These are phyloP conservation scores for Crithidia bombi DNA, from an alignment of 208 protist genomes.

Conservation along the genomic window DNA sequence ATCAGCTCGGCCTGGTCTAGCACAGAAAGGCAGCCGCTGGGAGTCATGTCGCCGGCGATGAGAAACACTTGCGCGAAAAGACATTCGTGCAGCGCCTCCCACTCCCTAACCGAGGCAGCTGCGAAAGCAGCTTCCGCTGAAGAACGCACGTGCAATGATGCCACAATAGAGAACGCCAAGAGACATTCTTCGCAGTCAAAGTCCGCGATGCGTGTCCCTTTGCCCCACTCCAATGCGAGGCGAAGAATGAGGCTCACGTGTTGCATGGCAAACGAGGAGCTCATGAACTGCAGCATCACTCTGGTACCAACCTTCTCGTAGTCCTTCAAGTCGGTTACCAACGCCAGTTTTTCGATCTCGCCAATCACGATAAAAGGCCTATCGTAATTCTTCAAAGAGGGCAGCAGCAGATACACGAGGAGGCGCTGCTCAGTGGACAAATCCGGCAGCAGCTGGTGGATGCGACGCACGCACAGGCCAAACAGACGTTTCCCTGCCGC, in stretches of 20 bases:
- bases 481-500: constrained; percentile 41
- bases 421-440: constrained; percentile 46
- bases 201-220: constrained; percentile 25
- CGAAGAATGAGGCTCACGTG: constrained; percentile 14
- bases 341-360: constrained; percentile 45
- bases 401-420: constrained; percentile 38
- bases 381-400: constrained; percentile 33
- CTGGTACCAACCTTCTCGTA: constrained; percentile 22
- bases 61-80: constrained; percentile 68
- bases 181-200: constrained; percentile 33
- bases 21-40: constrained; percentile 46
- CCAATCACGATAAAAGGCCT: constrained; percentile 59
- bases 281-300: constrained; percentile 40
- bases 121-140: constrained; percentile 17
- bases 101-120: constrained; percentile 18
- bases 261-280: constrained; percentile 13
- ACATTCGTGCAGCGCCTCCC: constrained; percentile 49
- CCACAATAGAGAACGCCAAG: constrained; percentile 21
- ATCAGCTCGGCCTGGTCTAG: constrained; percentile 64
- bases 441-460: constrained; percentile 53
- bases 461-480: constrained; percentile 45
- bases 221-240: constrained; percentile 19
- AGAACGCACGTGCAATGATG: constrained; percentile 19
- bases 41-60: constrained; percentile 33
- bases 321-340: constrained; percentile 11